These are phyloP conservation scores for Candida qinlingensis DNA, from an alignment of 805 yeast species.

Conservation along the genomic window DNA sequence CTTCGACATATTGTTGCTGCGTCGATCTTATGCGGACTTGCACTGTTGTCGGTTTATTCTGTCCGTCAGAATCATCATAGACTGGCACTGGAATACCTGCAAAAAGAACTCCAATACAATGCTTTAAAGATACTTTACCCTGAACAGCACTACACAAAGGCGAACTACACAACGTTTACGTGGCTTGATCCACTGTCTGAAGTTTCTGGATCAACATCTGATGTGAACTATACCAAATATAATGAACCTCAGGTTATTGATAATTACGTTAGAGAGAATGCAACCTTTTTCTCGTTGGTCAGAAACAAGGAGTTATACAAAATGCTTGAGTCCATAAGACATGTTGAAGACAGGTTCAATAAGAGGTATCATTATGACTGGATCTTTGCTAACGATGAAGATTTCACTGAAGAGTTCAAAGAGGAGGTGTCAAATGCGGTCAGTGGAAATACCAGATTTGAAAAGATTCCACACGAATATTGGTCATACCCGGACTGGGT, in stretches of 20 bases:
- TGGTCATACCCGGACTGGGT: slow-evolving; percentile 88
- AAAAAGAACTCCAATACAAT: slow-evolving; percentile 16
- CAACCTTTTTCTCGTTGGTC: slow-evolving; percentile 65
- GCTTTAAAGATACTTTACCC: slow-evolving; percentile 22
- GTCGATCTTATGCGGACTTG: neutral
- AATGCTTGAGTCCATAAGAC: slow-evolving; percentile 53
- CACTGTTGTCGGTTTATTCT: neutral
- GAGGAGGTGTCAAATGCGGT: slow-evolving; percentile 60
- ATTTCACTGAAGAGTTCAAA: slow-evolving; percentile 77
- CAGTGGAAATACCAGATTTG: slow-evolving; percentile 74
- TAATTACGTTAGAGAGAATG: slow-evolving; percentile 37
- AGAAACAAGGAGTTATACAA: slow-evolving; percentile 58
- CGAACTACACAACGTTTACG: slow-evolving; percentile 15
- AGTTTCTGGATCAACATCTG: neutral
- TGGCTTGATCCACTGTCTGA: slow-evolving; percentile 16
- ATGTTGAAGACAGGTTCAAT: slow-evolving; percentile 69
- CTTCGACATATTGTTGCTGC: neutral
- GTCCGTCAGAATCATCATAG: slow-evolving; percentile 20
- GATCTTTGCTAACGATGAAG: slow-evolving; percentile 90
- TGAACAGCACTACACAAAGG: slow-evolving; percentile 17
- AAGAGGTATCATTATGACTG: slow-evolving; percentile 81
- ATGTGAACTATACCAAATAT: neutral
- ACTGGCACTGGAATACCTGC: slow-evolving; percentile 16
- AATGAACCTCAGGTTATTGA: neutral
- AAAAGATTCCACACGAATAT: slow-evolving; percentile 71